These are phyloP conservation scores for Suillus fuscotomentosus DNA, from an alignment of 768 basidiomycete genomes.

Conservation along the genomic window DNA sequence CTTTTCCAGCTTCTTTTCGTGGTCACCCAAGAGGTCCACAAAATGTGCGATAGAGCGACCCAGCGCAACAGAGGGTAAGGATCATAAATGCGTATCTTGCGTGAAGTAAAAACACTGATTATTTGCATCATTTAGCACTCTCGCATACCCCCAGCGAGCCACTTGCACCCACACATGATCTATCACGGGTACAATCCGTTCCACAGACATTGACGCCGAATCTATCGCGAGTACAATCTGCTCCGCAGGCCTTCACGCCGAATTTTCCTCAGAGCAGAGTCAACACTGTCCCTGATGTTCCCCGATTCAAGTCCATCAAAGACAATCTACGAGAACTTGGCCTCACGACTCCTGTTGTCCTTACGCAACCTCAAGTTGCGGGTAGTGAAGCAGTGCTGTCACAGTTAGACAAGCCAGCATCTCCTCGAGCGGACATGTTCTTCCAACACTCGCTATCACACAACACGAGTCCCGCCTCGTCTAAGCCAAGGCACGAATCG, in stretches of 20 bases:
- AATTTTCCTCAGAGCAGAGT: too few species aligned
- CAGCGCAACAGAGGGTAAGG: background rate
- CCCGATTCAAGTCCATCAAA: slow-evolving; percentile 4
- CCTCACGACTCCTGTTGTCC: slow-evolving; percentile 1
- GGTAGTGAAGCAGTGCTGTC: background rate
- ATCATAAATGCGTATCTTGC: background rate
- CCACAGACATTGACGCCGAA: background rate
- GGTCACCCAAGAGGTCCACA: background rate
- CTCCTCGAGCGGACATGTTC: background rate
- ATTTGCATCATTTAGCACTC: background rate
- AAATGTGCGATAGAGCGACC: background rate
- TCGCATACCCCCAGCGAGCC: background rate
- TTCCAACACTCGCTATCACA: background rate
- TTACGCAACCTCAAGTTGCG: background rate
- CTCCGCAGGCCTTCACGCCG: background rate
- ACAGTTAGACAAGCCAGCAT: background rate
- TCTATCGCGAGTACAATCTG: background rate
- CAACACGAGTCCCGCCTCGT: background rate
- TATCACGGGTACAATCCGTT: background rate
- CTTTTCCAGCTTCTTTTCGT: background rate
- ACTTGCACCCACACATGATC: background rate
- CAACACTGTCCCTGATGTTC: background rate
- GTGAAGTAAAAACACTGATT: background rate
- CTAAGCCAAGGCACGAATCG: background rate
- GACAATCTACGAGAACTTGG: slow-evolving; percentile 6